phyloP scores from a whole-genome alignment of 768 basidiomycete species.

The Gelatoporia subvermispora region DNA sequence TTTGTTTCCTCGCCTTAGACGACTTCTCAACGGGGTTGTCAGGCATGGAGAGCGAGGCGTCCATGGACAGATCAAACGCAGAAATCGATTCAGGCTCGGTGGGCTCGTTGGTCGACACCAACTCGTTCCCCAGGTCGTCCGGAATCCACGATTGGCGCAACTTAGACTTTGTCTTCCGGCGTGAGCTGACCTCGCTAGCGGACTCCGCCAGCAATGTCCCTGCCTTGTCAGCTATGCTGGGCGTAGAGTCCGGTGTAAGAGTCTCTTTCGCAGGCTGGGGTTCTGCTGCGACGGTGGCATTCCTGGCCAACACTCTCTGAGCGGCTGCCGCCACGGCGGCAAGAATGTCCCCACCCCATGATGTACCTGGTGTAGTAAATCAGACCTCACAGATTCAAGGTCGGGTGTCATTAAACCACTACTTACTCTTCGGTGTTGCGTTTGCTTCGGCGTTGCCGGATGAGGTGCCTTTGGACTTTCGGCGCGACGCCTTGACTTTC shows the following conservation, averaged over 20 bases:
- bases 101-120: not conserved
- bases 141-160: slow-evolving; percentile 11
- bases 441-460: no score
- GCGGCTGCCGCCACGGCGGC: slow-evolving; percentile 1
- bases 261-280: not conserved
- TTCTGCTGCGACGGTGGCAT: not conserved
- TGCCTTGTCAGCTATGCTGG: not conserved
- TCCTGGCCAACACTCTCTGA: not conserved
- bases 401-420: no score
- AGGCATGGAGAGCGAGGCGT: not conserved
- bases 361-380: no score
- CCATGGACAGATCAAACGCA: not conserved
- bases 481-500: no score
- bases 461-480: no score
- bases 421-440: no score
- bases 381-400: no score
- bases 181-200: not conserved
- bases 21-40: not conserved
- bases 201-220: no score
- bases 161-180: slow-evolving; percentile 12
- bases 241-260: not conserved
- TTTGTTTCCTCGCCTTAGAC: not conserved
- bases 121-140: slow-evolving; percentile 3
- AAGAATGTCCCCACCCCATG: not conserved
- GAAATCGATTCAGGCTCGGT: not conserved